Conservation (phyloP, 768 basidiomycete species). For the Boletus sp. region DNA sequence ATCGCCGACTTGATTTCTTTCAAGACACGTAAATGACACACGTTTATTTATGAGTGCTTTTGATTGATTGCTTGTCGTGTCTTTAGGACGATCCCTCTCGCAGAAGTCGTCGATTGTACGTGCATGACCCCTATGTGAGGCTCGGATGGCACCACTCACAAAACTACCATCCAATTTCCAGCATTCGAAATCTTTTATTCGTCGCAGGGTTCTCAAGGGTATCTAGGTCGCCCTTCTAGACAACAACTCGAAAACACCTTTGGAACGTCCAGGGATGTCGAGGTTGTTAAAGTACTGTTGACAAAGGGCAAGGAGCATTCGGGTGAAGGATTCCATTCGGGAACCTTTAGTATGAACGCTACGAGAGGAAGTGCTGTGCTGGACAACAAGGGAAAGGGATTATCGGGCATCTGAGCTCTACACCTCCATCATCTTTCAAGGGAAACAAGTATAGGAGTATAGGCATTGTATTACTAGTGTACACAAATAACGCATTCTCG, state of each 20-base stretch:
- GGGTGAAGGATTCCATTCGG: conserved; percentile 42
- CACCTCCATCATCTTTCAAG: background rate
- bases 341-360: conserved; percentile 11
- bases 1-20: conserved; percentile 13
- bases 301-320: conserved; percentile 59
- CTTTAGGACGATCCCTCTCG: conserved; percentile 60
- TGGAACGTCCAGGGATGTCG: conserved; percentile 58
- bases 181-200: conserved; percentile 74
- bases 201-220: conserved; percentile 73
- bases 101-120: conserved; percentile 82
- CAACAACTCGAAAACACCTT: conserved; percentile 80
- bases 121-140: conserved; percentile 2
- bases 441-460: background rate
- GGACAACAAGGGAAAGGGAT: conserved; percentile 41
- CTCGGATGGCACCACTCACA: background rate
- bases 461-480: conserved; percentile 19
- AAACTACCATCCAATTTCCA: conserved; percentile 22
- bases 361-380: conserved; percentile 35
- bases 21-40: conserved; percentile 60
- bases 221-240: conserved; percentile 69
- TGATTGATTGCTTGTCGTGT: conserved; percentile 11
- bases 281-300: conserved; percentile 58
- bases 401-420: conserved; percentile 32
- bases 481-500: background rate
- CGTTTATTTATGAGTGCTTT: background rate